phyloP scores from a whole-genome alignment of 2,329 filamentous ascomycete species.

The Neofusicoccum ribis region DNA sequence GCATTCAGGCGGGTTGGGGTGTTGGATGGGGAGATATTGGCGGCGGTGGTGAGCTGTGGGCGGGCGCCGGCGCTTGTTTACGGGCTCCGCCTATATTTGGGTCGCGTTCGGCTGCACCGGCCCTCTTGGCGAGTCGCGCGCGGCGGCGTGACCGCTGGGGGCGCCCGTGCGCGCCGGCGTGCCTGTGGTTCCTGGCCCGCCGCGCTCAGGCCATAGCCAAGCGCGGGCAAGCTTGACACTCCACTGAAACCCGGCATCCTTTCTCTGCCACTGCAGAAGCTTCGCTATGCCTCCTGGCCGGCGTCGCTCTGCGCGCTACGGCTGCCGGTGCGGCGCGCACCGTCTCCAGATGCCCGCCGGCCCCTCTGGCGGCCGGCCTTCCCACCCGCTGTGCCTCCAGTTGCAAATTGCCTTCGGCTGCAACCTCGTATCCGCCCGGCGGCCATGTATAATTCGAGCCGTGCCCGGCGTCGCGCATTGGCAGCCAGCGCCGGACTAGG shows the following conservation, averaged over 20 bases:
- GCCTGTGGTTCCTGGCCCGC: not conserved
- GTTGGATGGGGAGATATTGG: not conserved
- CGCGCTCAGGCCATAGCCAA: not conserved
- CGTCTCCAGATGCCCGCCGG: not conserved
- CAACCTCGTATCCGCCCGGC: conserved; percentile 3
- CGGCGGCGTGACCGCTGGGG: not conserved
- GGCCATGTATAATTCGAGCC: not conserved
- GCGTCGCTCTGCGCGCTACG: too few species aligned
- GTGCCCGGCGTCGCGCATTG: not conserved
- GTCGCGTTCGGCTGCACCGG: not conserved
- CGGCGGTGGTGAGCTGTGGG: conserved; percentile 3
- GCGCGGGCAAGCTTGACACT: conserved; percentile 4
- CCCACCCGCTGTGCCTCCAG: not conserved
- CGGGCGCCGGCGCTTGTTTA: conserved; percentile 15
- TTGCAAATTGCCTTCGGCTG: not conserved
- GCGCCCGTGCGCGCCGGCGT: not conserved
- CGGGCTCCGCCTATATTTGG: conserved; percentile 8
- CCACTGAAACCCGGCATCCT: conserved; percentile 8
- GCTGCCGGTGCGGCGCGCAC: not conserved
- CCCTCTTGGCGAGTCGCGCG: not conserved
- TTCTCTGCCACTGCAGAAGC: not conserved
- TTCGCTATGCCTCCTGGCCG: not conserved
- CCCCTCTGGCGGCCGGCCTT: not conserved
- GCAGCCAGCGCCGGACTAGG: not conserved
- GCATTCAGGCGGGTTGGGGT: conserved; percentile 25